These are phyloP conservation scores for Galerina sulciceps DNA, from an alignment of 768 basidiomycete species.

Conservation along the genomic window DNA sequence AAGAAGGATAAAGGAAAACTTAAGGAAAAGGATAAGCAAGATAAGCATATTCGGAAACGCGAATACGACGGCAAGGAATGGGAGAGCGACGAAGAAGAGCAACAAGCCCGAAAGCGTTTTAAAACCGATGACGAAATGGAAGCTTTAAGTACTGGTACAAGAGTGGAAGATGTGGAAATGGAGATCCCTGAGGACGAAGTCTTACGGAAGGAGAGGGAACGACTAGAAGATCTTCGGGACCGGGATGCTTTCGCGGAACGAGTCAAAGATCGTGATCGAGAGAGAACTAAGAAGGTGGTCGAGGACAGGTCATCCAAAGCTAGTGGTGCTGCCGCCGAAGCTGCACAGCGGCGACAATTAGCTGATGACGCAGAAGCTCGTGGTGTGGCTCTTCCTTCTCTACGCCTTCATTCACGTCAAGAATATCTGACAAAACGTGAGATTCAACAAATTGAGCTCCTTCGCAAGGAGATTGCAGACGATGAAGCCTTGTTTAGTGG, in stretches of 20 bases:
- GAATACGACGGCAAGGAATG: constrained; percentile 84
- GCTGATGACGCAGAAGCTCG: constrained; percentile 78
- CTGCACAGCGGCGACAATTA: constrained; percentile 76
- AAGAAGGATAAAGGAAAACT: constrained; percentile 31
- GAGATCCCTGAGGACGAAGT: constrained; percentile 75
- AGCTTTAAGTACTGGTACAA: constrained; percentile 14
- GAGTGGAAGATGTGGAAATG: constrained; percentile 44
- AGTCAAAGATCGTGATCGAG: constrained; percentile 79
- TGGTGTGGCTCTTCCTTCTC: constrained; percentile 58
- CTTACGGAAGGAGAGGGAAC: constrained; percentile 69
- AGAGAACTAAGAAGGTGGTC: constrained; percentile 87
- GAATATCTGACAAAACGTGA: constrained; percentile 98
- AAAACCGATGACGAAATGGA: constrained; percentile 49
- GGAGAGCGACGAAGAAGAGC: constrained; percentile 91
- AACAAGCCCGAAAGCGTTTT: constrained; percentile 65
- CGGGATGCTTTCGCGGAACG: constrained; percentile 94
- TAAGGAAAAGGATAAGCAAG: constrained; percentile 54
- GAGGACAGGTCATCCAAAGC: constrained; percentile 88
- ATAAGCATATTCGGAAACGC: constrained; percentile 75
- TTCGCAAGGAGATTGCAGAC: constrained; percentile 92
- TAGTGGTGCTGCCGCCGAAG: constrained; percentile 78
- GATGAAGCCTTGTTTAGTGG: constrained; percentile 90
- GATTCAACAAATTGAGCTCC: constrained; percentile 91
- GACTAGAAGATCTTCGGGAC: constrained; percentile 79
- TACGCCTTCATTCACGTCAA: constrained; percentile 89